Base-by-base conservation (phyloP, 306 rosid genomes). In the Acacia confusa region DNA sequence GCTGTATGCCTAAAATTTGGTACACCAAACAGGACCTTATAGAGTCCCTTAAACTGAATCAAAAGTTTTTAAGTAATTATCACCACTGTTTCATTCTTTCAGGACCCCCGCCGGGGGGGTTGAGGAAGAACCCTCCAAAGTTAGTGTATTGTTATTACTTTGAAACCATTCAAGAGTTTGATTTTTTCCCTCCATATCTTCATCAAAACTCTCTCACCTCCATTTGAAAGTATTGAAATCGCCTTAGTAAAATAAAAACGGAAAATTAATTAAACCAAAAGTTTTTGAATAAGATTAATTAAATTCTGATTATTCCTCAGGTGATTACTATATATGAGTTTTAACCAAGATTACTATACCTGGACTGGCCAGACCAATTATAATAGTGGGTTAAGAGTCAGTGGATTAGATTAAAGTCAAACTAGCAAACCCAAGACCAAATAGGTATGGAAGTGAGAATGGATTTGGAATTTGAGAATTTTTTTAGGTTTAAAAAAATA, bases 1-100 rank as follows among this genome's bases (percentile, higher is more conserved):
- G 55, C 20, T 58, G 63, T 40, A 25, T 41, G 47, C 80, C 72
- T 76, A 76, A 61, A 76, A 24, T 75, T 58, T 75, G 79, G 72
- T 76, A 61, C 20, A 9, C 72, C 79, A 43, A 76, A 76, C 58
- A 61, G 71, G 27, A 25, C 53, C 27, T 17, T 11, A 15, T 48
- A 36, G 52, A 22, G 25, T 55, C 13, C 79, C 16, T 22, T 1
- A 60, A n/a, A 36, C 22, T 74, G 6, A 70, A 43, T 70, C 52
- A 36, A 36, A 53, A 22, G 24, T 25, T 75, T 43, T n/a, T 53
- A 27, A 6, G 15, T 41, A 57, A 53, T 5, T 10, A 24, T 5
- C 15, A 40, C 16, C 24, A 24, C 40, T 24, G 45, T 74, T 24
- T 75, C 70, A 58, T 75, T 58, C 53, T 75, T 58, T 16, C 19